phyloP scores from a whole-genome alignment of 176 grass and related monocot species.

The Hsuehochloa calcarea region DNA sequence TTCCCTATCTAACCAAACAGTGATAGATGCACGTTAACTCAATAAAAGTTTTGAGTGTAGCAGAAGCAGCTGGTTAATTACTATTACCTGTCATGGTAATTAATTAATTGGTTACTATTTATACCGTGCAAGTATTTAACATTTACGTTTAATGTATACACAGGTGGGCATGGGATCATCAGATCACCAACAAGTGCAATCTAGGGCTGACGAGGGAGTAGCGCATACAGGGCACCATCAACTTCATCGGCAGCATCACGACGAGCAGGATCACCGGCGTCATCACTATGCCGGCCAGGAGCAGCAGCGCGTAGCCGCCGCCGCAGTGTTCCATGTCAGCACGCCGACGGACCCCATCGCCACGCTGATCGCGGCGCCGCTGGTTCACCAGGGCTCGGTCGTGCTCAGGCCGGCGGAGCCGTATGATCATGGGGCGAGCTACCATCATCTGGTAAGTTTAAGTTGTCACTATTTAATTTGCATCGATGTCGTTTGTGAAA shows the following conservation, averaged over 20 bases:
- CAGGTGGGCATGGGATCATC: conserved; percentile 48
- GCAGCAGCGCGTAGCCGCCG: conserved; percentile 16
- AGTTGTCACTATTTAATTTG: not conserved
- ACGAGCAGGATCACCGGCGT: conserved; percentile 35
- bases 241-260: conserved; percentile 21
- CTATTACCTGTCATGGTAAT: not conserved
- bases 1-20: conserved; percentile 17
- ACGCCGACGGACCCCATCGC: conserved; percentile 38
- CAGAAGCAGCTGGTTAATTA: not conserved
- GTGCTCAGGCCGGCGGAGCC: conserved; percentile 37
- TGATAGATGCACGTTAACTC: not conserved
- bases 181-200: conserved; percentile 9
- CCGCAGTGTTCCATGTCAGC: conserved; percentile 43
- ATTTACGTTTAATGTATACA: not conserved
- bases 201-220: conserved; percentile 24
- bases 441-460: conserved; percentile 14
- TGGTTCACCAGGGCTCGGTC: conserved; percentile 37
- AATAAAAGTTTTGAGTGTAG: not conserved
- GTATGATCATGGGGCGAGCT: conserved; percentile 35
- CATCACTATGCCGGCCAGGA: conserved; percentile 44
- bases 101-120: not conserved
- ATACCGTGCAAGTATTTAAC: not conserved
- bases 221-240: conserved; percentile 23
- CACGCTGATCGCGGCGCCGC: conserved; percentile 43
- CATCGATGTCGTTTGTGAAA: not conserved